phyloP scores from a whole-genome alignment of 768 basidiomycete species.

The Asterophora parasitica region DNA sequence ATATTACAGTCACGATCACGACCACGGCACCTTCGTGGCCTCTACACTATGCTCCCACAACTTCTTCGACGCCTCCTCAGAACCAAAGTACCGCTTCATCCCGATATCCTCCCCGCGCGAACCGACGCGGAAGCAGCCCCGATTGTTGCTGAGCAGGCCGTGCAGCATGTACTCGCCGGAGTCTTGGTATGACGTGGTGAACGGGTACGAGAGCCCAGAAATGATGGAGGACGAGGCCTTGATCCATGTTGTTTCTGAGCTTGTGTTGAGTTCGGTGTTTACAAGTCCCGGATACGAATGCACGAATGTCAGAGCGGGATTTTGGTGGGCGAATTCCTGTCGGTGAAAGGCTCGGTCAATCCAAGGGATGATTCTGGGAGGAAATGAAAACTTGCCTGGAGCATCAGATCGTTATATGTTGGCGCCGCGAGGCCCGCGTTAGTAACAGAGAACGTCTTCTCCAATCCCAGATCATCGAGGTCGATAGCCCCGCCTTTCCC shows the following conservation, averaged over 20 bases:
- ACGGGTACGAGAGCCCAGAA: conserved; percentile 15
- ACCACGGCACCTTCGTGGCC: conserved; percentile 11
- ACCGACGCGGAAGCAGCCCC: conserved; percentile 28
- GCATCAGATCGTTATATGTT: conserved; percentile 40
- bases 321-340: conserved; percentile 31
- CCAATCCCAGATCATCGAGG: conserved; percentile 40
- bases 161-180: conserved; percentile 30
- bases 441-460: conserved; percentile 30
- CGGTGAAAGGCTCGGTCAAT: neutral
- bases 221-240: conserved; percentile 17
- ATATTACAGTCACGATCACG: neutral
- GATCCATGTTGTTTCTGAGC: conserved; percentile 23
- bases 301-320: conserved; percentile 34
- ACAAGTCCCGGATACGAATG: conserved; percentile 37
- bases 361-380: neutral
- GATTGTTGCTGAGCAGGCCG: conserved; percentile 22
- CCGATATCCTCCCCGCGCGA: conserved; percentile 29
- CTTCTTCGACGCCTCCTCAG: conserved; percentile 30
- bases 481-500: conserved; percentile 34
- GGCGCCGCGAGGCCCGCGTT: conserved; percentile 26
- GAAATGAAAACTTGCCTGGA: conserved; percentile 26
- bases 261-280: conserved; percentile 25
- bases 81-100: conserved; percentile 29
- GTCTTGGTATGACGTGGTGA: conserved; percentile 6
- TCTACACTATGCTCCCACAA: conserved; percentile 33